Percentiles rank a stretch among this genome's conserved stretches.
phyloP scores from a whole-genome alignment of 805 yeast genomes.

The Starmerella scarabaei region DNA sequence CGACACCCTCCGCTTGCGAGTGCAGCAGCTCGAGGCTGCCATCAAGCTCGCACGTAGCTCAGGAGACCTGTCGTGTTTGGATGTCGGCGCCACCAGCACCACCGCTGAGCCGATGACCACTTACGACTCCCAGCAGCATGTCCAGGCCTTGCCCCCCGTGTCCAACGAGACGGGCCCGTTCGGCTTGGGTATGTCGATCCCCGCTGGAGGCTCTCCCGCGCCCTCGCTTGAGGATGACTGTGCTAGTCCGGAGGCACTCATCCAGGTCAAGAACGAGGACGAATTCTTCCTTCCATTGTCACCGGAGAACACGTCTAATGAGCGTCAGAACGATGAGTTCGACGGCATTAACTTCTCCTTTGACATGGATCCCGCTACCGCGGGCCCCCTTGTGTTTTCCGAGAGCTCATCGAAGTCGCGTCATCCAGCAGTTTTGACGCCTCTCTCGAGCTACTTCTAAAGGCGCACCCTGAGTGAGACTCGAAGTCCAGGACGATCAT shows the following conservation, averaged over 20 bases:
- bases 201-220: slow-evolving; percentile 15
- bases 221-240: slow-evolving; percentile 20
- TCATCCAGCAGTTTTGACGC: slow-evolving; percentile 26
- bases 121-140: background rate
- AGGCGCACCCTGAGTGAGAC: too few relatives aligned
- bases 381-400: slow-evolving; percentile 9
- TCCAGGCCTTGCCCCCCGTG: background rate
- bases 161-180: background rate
- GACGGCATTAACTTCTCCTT: slow-evolving; percentile 9
- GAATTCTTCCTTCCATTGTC: slow-evolving; percentile 11
- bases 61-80: slow-evolving; percentile 17
- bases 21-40: slow-evolving; percentile 21
- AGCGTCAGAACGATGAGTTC: slow-evolving; percentile 6
- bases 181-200: background rate
- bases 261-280: slow-evolving; percentile 10
- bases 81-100: slow-evolving; percentile 1
- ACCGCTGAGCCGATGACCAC: background rate
- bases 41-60: slow-evolving; percentile 17
- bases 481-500: too few relatives aligned
- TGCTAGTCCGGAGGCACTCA: slow-evolving; percentile 19
- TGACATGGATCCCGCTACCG: slow-evolving; percentile 12
- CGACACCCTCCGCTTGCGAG: slow-evolving; percentile 10
- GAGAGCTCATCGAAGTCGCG: slow-evolving; percentile 25
- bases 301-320: slow-evolving; percentile 3
- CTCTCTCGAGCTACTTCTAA: too few relatives aligned